These are phyloP conservation scores for Xylaria sp. DNA, from an alignment of 2,329 filamentous ascomycete genomes.

Conservation along the genomic window DNA sequence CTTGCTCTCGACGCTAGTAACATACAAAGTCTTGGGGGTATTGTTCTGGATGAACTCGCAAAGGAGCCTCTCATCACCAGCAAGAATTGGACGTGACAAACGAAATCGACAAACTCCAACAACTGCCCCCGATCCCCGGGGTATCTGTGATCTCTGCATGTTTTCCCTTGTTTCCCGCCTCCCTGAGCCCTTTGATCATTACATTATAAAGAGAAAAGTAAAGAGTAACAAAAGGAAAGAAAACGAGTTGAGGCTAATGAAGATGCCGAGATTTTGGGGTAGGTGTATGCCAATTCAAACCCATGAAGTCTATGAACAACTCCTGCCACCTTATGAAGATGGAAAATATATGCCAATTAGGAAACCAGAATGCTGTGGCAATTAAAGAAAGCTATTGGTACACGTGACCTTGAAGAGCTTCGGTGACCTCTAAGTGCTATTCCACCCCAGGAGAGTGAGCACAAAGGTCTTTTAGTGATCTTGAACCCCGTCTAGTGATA, in stretches of 20 bases:
- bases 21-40: slow-evolving; percentile 34
- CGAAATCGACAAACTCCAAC: slow-evolving; percentile 32
- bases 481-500: slow-evolving; percentile 43
- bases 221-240: neutral
- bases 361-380: slow-evolving; percentile 35
- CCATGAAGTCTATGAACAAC: slow-evolving; percentile 30
- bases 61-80: slow-evolving; percentile 15
- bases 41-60: slow-evolving; percentile 23
- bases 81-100: slow-evolving; percentile 29
- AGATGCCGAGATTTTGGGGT: slow-evolving; percentile 21
- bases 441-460: slow-evolving; percentile 1
- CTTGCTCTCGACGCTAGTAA: slow-evolving; percentile 34
- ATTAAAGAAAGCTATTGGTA: slow-evolving; percentile 39
- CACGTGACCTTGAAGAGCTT: slow-evolving; percentile 32
- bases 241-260: neutral
- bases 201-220: slow-evolving; percentile 41
- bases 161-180: slow-evolving; percentile 37
- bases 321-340: slow-evolving; percentile 22
- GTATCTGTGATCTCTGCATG: slow-evolving; percentile 42
- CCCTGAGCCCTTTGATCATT: slow-evolving; percentile 43
- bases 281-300: slow-evolving; percentile 28
- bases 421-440: slow-evolving; percentile 6
- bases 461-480: slow-evolving; percentile 13
- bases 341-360: slow-evolving; percentile 37
- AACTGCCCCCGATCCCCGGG: slow-evolving; percentile 37